Conservation (phyloP, 371 early-diverging fungal genomes). For the Saksenaea oblongispora region DNA sequence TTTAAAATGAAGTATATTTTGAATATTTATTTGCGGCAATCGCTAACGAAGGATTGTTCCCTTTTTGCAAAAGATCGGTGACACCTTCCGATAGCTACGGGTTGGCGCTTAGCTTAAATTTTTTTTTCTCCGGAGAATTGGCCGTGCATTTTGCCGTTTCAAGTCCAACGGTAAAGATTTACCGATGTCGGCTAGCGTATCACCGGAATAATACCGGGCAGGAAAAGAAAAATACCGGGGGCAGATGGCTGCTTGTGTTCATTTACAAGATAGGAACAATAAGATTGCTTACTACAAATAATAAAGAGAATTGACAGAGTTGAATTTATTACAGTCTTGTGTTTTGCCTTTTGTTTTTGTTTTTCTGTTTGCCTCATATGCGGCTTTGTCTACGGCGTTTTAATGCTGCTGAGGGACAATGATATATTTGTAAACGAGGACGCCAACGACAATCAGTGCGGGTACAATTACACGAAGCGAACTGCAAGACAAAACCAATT, state of each 20-base stretch:
- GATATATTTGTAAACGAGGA: constrained; percentile 45
- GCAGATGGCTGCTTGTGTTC: no score
- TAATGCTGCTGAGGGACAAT: constrained; percentile 35
- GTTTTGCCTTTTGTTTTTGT: background rate
- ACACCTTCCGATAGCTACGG: no score
- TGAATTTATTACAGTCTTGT: background rate
- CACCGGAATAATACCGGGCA: no score
- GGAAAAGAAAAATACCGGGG: no score
- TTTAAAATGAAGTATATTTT: no score
- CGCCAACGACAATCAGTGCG: constrained; percentile 29
- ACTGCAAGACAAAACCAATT: constrained; percentile 14
- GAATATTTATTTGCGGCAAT: no score
- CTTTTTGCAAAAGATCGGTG: no score
- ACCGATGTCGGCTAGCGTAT: background rate
- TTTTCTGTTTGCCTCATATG: background rate
- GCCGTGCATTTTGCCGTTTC: background rate
- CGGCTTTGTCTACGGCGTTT: constrained; percentile 9
- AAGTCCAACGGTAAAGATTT: background rate
- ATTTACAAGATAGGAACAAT: background rate
- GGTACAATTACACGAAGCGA: constrained; percentile 30
- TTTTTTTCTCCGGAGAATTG: no score
- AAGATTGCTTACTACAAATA: no score
- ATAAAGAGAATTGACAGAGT: background rate
- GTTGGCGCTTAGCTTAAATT: no score
- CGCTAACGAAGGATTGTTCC: no score